Evolutionary conservation across 768 basidiomycete species (phyloP), one percentile per base, ranked within the genome.

Genomic region (Mycena vulgaris): DNA sequence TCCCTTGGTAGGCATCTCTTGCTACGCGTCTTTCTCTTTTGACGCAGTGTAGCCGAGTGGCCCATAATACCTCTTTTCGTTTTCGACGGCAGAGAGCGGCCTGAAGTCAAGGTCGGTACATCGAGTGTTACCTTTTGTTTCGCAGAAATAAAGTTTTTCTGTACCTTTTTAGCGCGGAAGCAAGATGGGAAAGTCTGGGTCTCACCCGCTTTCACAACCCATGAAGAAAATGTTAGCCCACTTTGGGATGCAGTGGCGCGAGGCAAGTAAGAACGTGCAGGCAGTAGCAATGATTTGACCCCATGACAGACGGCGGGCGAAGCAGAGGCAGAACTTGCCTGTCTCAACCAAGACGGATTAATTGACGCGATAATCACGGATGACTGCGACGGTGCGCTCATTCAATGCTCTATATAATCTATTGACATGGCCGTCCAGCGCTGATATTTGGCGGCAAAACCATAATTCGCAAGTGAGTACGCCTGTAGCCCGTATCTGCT

Each of bases 11-110:
- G 79, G 84, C 69, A n/a, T n/a, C 42, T 79, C 82, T 21, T 16
- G 48, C 14, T 11, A 52, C 48, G 42, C 30, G 21, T 33, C 56
- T 40, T 25, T 60, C n/a, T 10, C 10, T 5, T 4, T 16, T 21
- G 5, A 37, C 19, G 3, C 25, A 11, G 13, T 37, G 2, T 42
- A 80, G 78, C 63, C 23, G 73, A 76, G 63, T 57, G 76, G 27
- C 91, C 93, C 0, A 84, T 93, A 53, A 81, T 92, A 21, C 91
- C 91, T 0, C 83, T 94, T 30, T 92, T 93, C 75, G 89, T 94
- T 4, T 94, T 94, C 76, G 92, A 94, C 78, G 93, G 93, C 0
- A 87, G 89, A 3, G 80, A 89, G 63, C 85, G 92, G 59, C 93
- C 93, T 5, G 84, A 86, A 42, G 74, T 88, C 69, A 94, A 94